phyloP scores from a whole-genome alignment of 345 rosid species.

The Euphorbia tirucalli region DNA sequence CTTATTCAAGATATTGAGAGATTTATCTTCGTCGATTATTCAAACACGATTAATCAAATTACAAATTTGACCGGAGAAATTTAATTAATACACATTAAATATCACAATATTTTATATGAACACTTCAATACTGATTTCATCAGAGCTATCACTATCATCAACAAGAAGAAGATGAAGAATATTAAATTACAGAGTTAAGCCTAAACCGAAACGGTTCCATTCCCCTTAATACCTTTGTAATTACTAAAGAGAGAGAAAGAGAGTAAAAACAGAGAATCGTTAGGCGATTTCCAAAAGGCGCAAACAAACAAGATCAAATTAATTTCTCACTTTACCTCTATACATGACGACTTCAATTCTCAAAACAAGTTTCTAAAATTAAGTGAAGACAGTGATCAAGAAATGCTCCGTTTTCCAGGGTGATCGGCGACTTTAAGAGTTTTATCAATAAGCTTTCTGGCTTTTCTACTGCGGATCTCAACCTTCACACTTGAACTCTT shows the following conservation, averaged over 20 bases:
- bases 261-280: slow-evolving; percentile 19
- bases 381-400: slow-evolving; percentile 9
- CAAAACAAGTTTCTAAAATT: not conserved
- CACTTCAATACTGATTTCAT: not conserved
- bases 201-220: slow-evolving; percentile 24
- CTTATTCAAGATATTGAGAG: too few relatives aligned
- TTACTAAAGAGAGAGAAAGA: not conserved
- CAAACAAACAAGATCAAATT: not conserved
- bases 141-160: too few relatives aligned
- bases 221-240: not conserved
- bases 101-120: too few relatives aligned
- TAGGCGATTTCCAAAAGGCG: not conserved
- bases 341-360: not conserved
- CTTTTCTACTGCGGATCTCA: slow-evolving; percentile 90
- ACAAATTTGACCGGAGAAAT: too few relatives aligned
- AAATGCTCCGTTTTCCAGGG: slow-evolving; percentile 56
- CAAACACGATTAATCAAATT: too few relatives aligned
- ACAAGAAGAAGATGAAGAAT: not conserved
- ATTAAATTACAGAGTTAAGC: not conserved
- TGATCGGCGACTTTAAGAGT: slow-evolving; percentile 75
- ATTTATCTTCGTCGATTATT: too few relatives aligned
- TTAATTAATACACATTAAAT: too few relatives aligned
- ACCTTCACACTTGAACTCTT: slow-evolving; percentile 89
- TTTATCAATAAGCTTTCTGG: slow-evolving; percentile 67
- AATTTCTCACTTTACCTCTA: not conserved